Evolutionary conservation across 1,284 basidiomycete genomes (phyloP).

Genomic region (Ustilago curta): DNA sequence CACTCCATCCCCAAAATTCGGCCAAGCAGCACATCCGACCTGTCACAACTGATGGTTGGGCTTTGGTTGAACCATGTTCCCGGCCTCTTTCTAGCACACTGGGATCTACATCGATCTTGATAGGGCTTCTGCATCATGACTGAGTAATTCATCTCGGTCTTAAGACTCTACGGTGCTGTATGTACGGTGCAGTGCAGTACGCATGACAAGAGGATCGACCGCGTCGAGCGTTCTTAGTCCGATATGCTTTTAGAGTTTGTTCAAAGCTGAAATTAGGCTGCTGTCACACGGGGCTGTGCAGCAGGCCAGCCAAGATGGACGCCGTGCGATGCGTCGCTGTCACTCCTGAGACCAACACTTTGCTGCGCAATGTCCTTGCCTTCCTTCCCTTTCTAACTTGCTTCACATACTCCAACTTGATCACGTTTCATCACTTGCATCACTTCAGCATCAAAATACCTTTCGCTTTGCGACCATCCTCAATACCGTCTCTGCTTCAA

Average conservation of each 20-base stretch:
- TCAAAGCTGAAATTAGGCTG: background rate
- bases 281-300: conserved; percentile 16
- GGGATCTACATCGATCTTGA: background rate
- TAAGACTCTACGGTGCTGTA: background rate
- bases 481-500: background rate
- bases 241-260: background rate
- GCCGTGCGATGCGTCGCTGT: background rate
- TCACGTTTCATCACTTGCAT: conserved; percentile 4
- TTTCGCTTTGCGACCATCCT: too few relatives aligned
- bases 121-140: background rate
- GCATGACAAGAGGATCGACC: background rate
- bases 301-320: conserved; percentile 1
- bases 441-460: too few relatives aligned
- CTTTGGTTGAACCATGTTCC: conserved; percentile 9
- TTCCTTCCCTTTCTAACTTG: background rate
- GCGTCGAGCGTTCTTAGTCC: background rate
- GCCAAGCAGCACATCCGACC: background rate
- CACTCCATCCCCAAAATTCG: background rate
- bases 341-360: conserved; percentile 16
- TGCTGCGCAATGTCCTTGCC: background rate
- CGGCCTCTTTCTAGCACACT: background rate
- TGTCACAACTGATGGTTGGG: conserved; percentile 5
- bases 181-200: too few relatives aligned
- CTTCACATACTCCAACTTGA: background rate
- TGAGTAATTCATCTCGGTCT: background rate